These are phyloP conservation scores for Dacryopinax spathularia DNA, from an alignment of 768 basidiomycete species.

Conservation along the genomic window DNA sequence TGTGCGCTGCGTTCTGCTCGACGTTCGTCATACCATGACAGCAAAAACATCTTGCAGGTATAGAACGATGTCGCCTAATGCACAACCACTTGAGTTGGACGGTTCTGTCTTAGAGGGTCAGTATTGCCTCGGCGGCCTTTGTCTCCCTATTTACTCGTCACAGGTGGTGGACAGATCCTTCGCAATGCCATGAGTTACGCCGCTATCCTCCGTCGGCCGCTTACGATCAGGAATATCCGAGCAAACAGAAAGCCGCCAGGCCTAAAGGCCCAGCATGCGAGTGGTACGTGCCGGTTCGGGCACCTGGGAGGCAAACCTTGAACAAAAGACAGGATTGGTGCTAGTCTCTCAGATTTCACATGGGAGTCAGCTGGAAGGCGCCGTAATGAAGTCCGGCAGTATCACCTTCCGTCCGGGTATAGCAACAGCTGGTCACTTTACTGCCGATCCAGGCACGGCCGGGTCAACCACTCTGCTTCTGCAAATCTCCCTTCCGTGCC, in stretches of 20 bases:
- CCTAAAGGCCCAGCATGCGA: conserved; percentile 56
- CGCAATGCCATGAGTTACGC: conserved; percentile 55
- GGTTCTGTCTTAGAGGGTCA: not conserved
- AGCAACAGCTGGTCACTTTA: conserved; percentile 32
- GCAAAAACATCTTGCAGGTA: too few species aligned
- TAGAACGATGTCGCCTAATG: not conserved
- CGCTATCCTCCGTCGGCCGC: conserved; percentile 45
- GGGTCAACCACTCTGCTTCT: conserved; percentile 58
- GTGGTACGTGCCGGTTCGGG: conserved; percentile 31
- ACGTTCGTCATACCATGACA: not conserved
- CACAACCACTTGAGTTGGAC: not conserved
- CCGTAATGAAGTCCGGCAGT: conserved; percentile 36
- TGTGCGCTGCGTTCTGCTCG: not conserved
- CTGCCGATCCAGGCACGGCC: conserved; percentile 42
- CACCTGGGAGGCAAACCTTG: not conserved
- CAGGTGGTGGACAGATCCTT: conserved; percentile 57
- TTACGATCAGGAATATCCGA: conserved; percentile 49
- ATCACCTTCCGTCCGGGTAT: conserved; percentile 45
- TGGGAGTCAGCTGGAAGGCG: conserved; percentile 38
- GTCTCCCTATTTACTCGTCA: not conserved
- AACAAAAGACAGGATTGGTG: conserved; percentile 37
- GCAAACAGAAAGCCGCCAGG: conserved; percentile 45
- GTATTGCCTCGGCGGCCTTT: not conserved
- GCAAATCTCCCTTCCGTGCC: conserved; percentile 55
- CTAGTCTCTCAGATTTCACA: conserved; percentile 48